Base-by-base conservation (phyloP, 805 yeast genomes). In the Wickerhamiella vanderwaltii region DNA sequence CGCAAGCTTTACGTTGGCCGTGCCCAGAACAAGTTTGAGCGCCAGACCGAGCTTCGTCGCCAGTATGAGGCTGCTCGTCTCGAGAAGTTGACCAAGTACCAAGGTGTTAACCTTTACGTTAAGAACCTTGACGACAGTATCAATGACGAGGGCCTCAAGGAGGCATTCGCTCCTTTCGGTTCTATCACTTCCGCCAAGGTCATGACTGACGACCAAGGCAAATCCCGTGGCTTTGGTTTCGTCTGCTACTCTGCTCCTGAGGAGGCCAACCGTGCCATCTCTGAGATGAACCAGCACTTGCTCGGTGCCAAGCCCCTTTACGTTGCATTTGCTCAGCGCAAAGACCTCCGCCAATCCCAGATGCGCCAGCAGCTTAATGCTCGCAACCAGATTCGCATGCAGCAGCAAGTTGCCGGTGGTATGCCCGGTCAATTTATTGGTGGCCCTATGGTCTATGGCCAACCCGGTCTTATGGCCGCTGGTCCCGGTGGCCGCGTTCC, bases 1-100 rank as follows among this genome's bases (percentile, higher is more conserved):
- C 84, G 83, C 71, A 75, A 71, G 65, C 68, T 91, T 52, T 91
- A 77, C 65, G 98, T 88, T 59, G 95, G 96, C 59, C 85, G 98
- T 69, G 98, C 98, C 55, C 98, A 91, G 73, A 88, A 86, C 86
- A 88, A 86, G 77, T 74, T 82, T 67, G 98, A 91, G 76, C 87
- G 98, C 73, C 67, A 79, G 61, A 94, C 85, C 71, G 94, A 86
- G 68, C 81, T 91, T 66, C 85, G 82, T 73, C 80, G 79, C 69
- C 94, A 85, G 71, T 79, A 84, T 71, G 97, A 91, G 69, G 75
- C 82, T 54, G 79, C 81, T 55, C 79, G 94, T 64, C 73, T 81
- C 63, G 97, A 91, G 71, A 84, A 84, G 66, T 69, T 84, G 62
- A 76, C 79, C 61, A 87, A 88, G 70, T 86, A 81, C 75, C 96